phyloP scores from a whole-genome alignment of 495 filamentous ascomycete genomes.

The Hypoxylon crocopeplum region DNA sequence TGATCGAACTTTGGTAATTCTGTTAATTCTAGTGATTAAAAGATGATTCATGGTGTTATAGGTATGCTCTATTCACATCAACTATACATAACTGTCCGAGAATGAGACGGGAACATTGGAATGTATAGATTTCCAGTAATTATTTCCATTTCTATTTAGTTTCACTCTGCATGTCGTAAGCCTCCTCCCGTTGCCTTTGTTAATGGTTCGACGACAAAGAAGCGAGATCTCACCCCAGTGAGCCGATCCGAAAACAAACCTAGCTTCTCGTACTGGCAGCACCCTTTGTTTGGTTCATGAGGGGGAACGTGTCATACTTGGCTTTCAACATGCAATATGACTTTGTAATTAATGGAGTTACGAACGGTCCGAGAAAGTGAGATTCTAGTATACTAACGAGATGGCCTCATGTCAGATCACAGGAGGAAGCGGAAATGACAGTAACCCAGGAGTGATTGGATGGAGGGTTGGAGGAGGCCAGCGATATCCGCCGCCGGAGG shows the following conservation, averaged over 20 bases:
- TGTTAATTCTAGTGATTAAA: too few relatives aligned
- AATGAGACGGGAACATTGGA: too few relatives aligned
- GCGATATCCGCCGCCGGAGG: slow-evolving; percentile 24
- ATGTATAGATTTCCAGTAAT: too few relatives aligned
- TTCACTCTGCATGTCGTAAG: too few relatives aligned
- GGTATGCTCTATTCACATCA: too few relatives aligned
- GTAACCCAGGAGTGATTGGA: background rate
- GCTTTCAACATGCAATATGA: background rate
- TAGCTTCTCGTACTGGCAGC: background rate
- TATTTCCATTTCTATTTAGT: too few relatives aligned
- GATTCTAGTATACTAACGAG: background rate
- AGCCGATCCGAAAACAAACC: slow-evolving; percentile 3
- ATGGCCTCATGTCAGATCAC: slow-evolving; percentile 16
- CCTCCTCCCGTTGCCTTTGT: background rate
- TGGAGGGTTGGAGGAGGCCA: background rate
- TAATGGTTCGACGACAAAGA: slow-evolving; percentile 5
- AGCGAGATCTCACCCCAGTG: background rate
- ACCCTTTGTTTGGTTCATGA: background rate
- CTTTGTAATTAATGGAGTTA: background rate
- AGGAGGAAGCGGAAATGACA: background rate
- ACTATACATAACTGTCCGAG: too few relatives aligned
- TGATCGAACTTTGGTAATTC: too few relatives aligned
- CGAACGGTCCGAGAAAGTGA: background rate
- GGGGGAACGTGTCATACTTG: background rate
- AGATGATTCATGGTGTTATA: too few relatives aligned